phyloP scores from a whole-genome alignment of 106 monocot genomes.

The Cymbidium sinense region DNA sequence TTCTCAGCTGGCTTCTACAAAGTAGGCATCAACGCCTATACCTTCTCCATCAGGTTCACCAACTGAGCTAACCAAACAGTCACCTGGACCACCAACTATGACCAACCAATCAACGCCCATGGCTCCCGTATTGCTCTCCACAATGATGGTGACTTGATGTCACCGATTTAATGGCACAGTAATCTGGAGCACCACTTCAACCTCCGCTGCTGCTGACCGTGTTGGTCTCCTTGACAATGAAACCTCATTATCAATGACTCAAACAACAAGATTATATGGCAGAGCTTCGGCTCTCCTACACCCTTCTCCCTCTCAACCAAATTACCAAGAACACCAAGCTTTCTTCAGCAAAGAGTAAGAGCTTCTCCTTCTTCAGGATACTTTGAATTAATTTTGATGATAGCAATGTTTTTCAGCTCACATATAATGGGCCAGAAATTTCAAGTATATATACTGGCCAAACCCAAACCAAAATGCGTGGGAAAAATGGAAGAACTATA shows the following conservation, averaged over 20 bases:
- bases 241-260: conserved; percentile 25
- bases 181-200: conserved; percentile 14
- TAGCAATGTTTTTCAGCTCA: conserved; percentile 15
- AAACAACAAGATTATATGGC: conserved; percentile 13
- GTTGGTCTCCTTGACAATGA: conserved; percentile 20
- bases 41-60: conserved; percentile 42
- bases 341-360: not conserved
- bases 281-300: conserved; percentile 38
- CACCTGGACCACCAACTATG: conserved; percentile 33
- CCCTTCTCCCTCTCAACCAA: conserved; percentile 35
- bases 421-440: conserved; percentile 21
- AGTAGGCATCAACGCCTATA: conserved; percentile 27
- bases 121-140: conserved; percentile 11
- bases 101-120: conserved; percentile 27
- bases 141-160: conserved; percentile 13
- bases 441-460: conserved; percentile 52
- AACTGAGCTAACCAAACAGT: conserved; percentile 13
- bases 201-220: not conserved
- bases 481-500: conserved; percentile 27
- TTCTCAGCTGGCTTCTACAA: conserved; percentile 38
- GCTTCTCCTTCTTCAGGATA: conserved; percentile 19
- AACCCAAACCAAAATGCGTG: conserved; percentile 10
- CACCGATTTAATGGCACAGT: conserved; percentile 11
- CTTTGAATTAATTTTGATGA: conserved; percentile 21
- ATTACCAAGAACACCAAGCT: conserved; percentile 28